A percentile compares a stretch with the other conserved stretches of the same genome.
Evolutionary conservation across 352 stramenopile species (phyloP).

Genomic region (Globisporangium middletonii): DNA sequence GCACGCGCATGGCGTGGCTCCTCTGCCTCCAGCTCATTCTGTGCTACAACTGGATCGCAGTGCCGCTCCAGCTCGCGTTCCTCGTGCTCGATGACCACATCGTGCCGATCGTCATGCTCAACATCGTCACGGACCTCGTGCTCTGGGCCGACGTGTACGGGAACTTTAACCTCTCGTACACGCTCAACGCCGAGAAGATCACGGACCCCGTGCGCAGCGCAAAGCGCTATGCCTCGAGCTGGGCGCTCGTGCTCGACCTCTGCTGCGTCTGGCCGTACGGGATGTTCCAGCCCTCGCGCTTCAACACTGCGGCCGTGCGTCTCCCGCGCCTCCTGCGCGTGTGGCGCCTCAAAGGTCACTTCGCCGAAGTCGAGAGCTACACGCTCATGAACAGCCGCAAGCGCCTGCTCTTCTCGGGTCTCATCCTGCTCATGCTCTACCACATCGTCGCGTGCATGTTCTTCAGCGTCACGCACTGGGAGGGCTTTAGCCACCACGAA

Average conservation of each 20-base stretch:
- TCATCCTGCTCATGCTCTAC: slow-evolving; percentile 43
- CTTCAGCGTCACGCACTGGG: slow-evolving; percentile 40
- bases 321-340: slow-evolving; percentile 27
- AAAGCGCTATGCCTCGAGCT: slow-evolving; percentile 28
- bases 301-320: slow-evolving; percentile 15
- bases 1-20: slow-evolving; percentile 39
- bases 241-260: slow-evolving; percentile 26
- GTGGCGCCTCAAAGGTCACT: slow-evolving; percentile 33
- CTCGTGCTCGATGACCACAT: slow-evolving; percentile 22
- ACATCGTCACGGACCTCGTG: slow-evolving; percentile 24
- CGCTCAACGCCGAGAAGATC: slow-evolving; percentile 42
- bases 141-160: slow-evolving; percentile 45
- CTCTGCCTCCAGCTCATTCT: slow-evolving; percentile 27
- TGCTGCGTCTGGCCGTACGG: slow-evolving; percentile 31
- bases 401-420: slow-evolving; percentile 28
- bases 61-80: slow-evolving; percentile 48
- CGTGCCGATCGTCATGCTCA: slow-evolving; percentile 26
- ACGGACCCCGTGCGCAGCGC: slow-evolving; percentile 27
- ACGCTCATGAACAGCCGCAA: slow-evolving; percentile 33
- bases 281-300: slow-evolving; percentile 19
- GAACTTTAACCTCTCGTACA: slow-evolving; percentile 45
- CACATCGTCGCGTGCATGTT: slow-evolving; percentile 47
- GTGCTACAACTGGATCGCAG: slow-evolving; percentile 50
- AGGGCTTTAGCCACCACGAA: slow-evolving; percentile 35
- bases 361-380: slow-evolving; percentile 28